These are phyloP conservation scores for Diospyros lotus DNA, from an alignment of 148 eudicot species.

Conservation along the genomic window DNA sequence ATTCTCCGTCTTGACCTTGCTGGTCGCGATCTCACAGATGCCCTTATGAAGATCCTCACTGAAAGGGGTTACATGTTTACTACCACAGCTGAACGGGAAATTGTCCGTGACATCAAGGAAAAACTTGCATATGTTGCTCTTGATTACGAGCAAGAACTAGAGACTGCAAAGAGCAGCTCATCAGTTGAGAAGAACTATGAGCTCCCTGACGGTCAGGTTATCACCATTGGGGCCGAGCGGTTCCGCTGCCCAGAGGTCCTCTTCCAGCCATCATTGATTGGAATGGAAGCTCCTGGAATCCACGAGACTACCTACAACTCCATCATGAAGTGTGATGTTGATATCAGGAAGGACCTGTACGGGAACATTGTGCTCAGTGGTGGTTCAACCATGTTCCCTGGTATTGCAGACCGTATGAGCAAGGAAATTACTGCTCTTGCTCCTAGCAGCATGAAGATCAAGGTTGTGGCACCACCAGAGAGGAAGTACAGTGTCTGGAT, in stretches of 20 bases:
- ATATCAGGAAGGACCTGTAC: slow-evolving; percentile 36
- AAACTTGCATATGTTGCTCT: slow-evolving; percentile 36
- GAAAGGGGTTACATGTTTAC: slow-evolving; percentile 39
- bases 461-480: slow-evolving; percentile 48
- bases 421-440: slow-evolving; percentile 36
- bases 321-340: slow-evolving; percentile 38
- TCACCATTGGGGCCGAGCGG: slow-evolving; percentile 34
- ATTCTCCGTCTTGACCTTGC: slow-evolving; percentile 27
- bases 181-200: slow-evolving; percentile 37
- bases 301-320: slow-evolving; percentile 34
- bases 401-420: slow-evolving; percentile 39
- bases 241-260: slow-evolving; percentile 36
- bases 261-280: slow-evolving; percentile 32
- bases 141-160: slow-evolving; percentile 30
- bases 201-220: slow-evolving; percentile 36
- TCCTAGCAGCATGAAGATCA: slow-evolving; percentile 37
- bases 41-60: slow-evolving; percentile 30
- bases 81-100: slow-evolving; percentile 36
- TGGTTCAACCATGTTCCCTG: slow-evolving; percentile 43
- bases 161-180: slow-evolving; percentile 32
- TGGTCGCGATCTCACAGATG: slow-evolving; percentile 26
- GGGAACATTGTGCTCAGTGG: slow-evolving; percentile 38
- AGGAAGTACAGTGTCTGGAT: slow-evolving; percentile 44
- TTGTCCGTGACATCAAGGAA: slow-evolving; percentile 36
- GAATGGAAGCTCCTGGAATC: slow-evolving; percentile 34